Base-by-base conservation (phyloP, 306 rosid genomes). In the Cicer judaicum region DNA sequence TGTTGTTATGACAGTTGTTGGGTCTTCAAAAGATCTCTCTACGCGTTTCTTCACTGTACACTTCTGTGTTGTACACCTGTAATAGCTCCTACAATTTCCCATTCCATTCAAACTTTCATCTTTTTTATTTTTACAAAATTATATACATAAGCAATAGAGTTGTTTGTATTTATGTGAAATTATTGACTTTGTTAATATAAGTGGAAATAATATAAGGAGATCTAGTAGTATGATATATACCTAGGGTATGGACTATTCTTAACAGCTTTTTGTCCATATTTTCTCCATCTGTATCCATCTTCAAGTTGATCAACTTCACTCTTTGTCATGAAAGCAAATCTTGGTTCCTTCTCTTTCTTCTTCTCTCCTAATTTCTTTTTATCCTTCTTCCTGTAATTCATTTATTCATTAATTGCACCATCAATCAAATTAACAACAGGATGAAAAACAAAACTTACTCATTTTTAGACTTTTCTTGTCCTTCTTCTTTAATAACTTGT, bases 261-360 rank as follows among this genome's bases (percentile, higher is more conserved):
- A 24, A 91, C 95, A 55, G 97, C 97, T 63, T 91, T 91, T 24
- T 91, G 97, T 29, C 97, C 97, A 78, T 91, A 91, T 81, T 91
- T 91, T 76, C 97, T 91, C 97, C 97, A 91, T 78, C 97, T 80
- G 29, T 91, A 91, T 13, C 97, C 97, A 75, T 91, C 97, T 88
- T 91, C 97, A 8, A 91, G 87, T 44, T 91, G 97, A 84, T 91
- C 97, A 70, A 91, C 95, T 83, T 91, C 97, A 79, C 97, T 91
- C 87, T 89, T 91, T 7, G 97, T 91, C 90, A 89, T 86, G 88
- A 91, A 91, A 0, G 97, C 90, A 85, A 91, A 89, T 60, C 95
- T 79, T 19, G 97, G 95, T 56, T 87, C 93, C 78, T 74, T 91
- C 60, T 88, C 76, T 74, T 83, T 89, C 73, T 83, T 89, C 73